Percentiles rank a stretch among this genome's conserved stretches.
These are phyloP conservation scores for Trypanosoma cruzi DNA, from an alignment of 208 protist species.

Conservation along the genomic window DNA sequence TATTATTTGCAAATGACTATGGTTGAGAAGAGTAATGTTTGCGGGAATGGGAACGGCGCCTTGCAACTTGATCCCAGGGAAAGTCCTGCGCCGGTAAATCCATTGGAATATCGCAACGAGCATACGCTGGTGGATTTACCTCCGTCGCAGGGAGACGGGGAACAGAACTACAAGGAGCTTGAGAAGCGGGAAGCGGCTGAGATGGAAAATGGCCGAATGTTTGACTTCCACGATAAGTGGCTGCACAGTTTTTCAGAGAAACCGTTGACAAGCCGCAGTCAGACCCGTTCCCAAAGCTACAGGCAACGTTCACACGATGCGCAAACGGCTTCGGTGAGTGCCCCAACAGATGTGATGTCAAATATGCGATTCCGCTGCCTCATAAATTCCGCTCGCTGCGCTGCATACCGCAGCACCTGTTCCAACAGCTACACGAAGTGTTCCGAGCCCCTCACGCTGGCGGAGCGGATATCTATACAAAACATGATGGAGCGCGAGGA, in stretches of 20 bases:
- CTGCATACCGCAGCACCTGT: slow-evolving; percentile 34
- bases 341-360: too few relatives aligned
- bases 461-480: slow-evolving; percentile 46
- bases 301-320: too few relatives aligned
- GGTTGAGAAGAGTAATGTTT: too few relatives aligned
- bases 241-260: slow-evolving; percentile 15
- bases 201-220: not conserved
- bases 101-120: too few relatives aligned
- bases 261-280: slow-evolving; percentile 11
- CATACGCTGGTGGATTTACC: too few relatives aligned
- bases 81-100: too few relatives aligned
- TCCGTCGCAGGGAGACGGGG: too few relatives aligned
- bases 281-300: slow-evolving; percentile 15
- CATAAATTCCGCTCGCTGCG: slow-evolving; percentile 41
- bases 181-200: not conserved
- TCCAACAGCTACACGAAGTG: slow-evolving; percentile 6
- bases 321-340: too few relatives aligned
- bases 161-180: too few relatives aligned
- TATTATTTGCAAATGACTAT: too few relatives aligned
- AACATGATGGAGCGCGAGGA: slow-evolving; percentile 63
- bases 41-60: too few relatives aligned
- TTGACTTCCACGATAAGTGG: slow-evolving; percentile 27
- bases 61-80: too few relatives aligned
- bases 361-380: slow-evolving; percentile 40
- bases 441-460: slow-evolving; percentile 36